These are phyloP conservation scores for Epithele typhae DNA, from an alignment of 768 basidiomycete genomes.

Conservation along the genomic window DNA sequence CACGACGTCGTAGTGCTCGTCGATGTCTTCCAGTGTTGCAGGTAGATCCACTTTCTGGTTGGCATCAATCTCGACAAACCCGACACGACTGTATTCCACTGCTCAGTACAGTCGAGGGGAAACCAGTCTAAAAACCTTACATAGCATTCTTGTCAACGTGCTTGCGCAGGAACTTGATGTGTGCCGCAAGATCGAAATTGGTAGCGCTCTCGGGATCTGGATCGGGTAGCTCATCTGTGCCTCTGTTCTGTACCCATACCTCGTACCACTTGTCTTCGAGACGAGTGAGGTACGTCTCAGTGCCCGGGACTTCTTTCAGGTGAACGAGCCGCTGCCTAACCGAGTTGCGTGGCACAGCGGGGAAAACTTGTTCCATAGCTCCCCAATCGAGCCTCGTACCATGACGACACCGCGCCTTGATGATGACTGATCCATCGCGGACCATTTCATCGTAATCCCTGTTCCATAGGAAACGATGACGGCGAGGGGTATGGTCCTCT, in stretches of 20 bases:
- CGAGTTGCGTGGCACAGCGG: slow-evolving; percentile 65
- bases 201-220: slow-evolving; percentile 59
- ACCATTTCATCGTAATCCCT: slow-evolving; percentile 85
- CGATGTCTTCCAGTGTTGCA: slow-evolving; percentile 38
- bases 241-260: slow-evolving; percentile 69
- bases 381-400: slow-evolving; percentile 61
- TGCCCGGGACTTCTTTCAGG: slow-evolving; percentile 57
- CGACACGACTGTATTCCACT: slow-evolving; percentile 49
- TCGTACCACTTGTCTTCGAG: slow-evolving; percentile 81
- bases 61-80: slow-evolving; percentile 46
- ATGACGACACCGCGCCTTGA: slow-evolving; percentile 70
- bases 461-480: slow-evolving; percentile 80
- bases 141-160: slow-evolving; percentile 83
- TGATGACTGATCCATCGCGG: slow-evolving; percentile 78
- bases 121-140: slow-evolving; percentile 44
- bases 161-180: slow-evolving; percentile 74
- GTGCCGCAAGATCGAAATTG: slow-evolving; percentile 78
- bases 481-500: slow-evolving; percentile 29
- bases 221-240: slow-evolving; percentile 66
- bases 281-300: slow-evolving; percentile 70
- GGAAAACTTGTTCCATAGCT: slow-evolving; percentile 77
- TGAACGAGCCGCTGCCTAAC: slow-evolving; percentile 65
- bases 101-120: neutral
- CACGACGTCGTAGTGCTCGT: slow-evolving; percentile 44
- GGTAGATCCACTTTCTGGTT: slow-evolving; percentile 35